Conservation (phyloP, 805 yeast species). For the Jamesozyma jinghongensis region DNA sequence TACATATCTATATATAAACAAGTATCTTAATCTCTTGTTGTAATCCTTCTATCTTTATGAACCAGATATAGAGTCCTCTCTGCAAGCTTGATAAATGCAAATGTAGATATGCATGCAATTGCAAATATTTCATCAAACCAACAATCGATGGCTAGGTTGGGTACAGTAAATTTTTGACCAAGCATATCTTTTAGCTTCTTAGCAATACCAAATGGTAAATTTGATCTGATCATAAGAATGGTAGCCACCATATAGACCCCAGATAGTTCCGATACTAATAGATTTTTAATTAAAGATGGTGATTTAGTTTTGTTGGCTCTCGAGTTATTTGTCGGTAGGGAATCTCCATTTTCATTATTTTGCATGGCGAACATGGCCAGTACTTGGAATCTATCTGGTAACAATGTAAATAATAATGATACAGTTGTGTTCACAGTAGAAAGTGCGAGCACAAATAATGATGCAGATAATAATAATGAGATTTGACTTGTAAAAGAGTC, state of each 20-base stretch:
- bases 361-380: constrained; percentile 24
- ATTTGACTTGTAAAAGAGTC: constrained; percentile 32
- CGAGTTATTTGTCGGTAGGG: constrained; percentile 11
- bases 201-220: constrained; percentile 30
- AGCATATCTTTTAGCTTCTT: constrained; percentile 27
- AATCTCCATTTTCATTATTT: constrained; percentile 7
- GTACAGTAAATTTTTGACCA: constrained; percentile 24
- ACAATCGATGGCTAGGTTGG: constrained; percentile 28
- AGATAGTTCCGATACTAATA: constrained; percentile 31
- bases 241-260: constrained; percentile 36
- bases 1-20: too few relatives aligned
- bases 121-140: constrained; percentile 37
- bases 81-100: constrained; percentile 21
- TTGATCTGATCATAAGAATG: constrained; percentile 33
- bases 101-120: constrained; percentile 26
- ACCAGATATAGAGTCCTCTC: constrained; percentile 12
- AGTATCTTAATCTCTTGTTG: neutral
- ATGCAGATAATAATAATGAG: constrained; percentile 46
- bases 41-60: neutral
- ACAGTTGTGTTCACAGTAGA: constrained; percentile 57
- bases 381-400: constrained; percentile 31
- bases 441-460: constrained; percentile 52
- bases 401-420: constrained; percentile 38
- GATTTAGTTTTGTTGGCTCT: constrained; percentile 10
- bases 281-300: constrained; percentile 34